A percentile compares a stretch with the other conserved stretches of the same genome.
Evolutionary conservation across 139 green algal genomes (phyloP).

Genomic region (Haematococcus lacustris): DNA sequence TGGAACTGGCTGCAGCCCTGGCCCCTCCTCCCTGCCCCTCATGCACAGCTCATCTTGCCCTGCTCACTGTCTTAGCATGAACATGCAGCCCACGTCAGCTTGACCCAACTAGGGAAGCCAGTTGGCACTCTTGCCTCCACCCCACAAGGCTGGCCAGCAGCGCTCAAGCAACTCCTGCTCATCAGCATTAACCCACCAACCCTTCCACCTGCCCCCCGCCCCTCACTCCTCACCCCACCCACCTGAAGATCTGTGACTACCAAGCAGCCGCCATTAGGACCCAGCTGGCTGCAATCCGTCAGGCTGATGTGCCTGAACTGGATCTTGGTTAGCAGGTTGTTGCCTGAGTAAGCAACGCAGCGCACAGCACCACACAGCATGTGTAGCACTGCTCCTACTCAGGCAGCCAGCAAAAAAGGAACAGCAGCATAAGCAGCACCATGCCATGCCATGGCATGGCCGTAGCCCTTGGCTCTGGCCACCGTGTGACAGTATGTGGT

Average conservation of each 20-base stretch:
- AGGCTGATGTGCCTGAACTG: constrained; percentile 16
- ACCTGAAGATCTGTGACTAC: background rate
- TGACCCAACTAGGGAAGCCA: background rate
- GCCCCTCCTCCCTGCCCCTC: too few relatives aligned
- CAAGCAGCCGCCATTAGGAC: background rate
- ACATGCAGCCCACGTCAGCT: too few relatives aligned
- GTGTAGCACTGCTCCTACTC: background rate
- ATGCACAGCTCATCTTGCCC: too few relatives aligned
- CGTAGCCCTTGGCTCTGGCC: background rate
- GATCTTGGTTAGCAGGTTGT: constrained; percentile 26
- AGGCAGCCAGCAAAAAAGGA: background rate
- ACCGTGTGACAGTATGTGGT: background rate
- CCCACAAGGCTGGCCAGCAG: background rate
- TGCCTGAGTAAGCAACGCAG: constrained; percentile 15
- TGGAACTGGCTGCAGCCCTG: too few relatives aligned
- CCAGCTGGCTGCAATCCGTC: constrained; percentile 4
- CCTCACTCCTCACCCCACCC: too few relatives aligned
- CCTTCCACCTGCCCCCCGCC: background rate
- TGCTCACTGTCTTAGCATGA: too few relatives aligned
- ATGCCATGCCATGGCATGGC: background rate
- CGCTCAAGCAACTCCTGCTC: background rate
- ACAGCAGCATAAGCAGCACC: background rate
- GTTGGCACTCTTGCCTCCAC: background rate
- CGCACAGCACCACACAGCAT: background rate
- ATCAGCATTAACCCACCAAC: background rate